phyloP scores from a whole-genome alignment of 768 basidiomycete genomes.

The Omphalotus guepiniiformis region DNA sequence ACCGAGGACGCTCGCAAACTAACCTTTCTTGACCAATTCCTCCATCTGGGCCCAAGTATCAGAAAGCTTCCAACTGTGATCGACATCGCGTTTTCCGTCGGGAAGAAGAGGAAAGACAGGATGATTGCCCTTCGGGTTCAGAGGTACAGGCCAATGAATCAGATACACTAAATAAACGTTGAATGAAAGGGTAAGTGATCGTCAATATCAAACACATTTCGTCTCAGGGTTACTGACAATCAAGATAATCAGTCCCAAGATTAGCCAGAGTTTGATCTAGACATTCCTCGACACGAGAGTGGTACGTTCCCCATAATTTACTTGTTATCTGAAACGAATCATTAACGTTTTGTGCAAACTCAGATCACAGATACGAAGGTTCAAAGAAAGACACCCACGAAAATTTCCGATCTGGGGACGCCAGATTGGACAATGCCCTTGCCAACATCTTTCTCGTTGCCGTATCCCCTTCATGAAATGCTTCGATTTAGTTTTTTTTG shows the following conservation, averaged over 20 bases:
- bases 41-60: conserved; percentile 90
- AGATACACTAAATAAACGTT: conserved; percentile 45
- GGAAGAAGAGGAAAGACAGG: conserved; percentile 53
- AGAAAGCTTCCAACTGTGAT: conserved; percentile 57
- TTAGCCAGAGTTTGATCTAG: conserved; percentile 73
- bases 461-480: conserved; percentile 43
- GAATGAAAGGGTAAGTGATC: no score
- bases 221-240: conserved; percentile 44
- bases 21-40: conserved; percentile 59
- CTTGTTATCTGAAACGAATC: conserved; percentile 54
- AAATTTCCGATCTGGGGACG: conserved; percentile 70
- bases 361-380: background rate
- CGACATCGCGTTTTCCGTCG: conserved; percentile 63
- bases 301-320: conserved; percentile 57
- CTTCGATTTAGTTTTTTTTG: background rate
- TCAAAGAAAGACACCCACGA: conserved; percentile 33
- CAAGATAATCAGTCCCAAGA: conserved; percentile 83
- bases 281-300: conserved; percentile 66
- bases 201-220: background rate
- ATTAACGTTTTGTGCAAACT: background rate
- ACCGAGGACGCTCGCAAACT: conserved; percentile 7
- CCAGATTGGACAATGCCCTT: conserved; percentile 75
- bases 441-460: conserved; percentile 82
- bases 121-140: conserved; percentile 68
- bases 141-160: conserved; percentile 78